Evolutionary conservation across 257 asterid genomes (phyloP), one percentile per base, ranked within the genome.

Genomic region (Echites panduratus): DNA sequence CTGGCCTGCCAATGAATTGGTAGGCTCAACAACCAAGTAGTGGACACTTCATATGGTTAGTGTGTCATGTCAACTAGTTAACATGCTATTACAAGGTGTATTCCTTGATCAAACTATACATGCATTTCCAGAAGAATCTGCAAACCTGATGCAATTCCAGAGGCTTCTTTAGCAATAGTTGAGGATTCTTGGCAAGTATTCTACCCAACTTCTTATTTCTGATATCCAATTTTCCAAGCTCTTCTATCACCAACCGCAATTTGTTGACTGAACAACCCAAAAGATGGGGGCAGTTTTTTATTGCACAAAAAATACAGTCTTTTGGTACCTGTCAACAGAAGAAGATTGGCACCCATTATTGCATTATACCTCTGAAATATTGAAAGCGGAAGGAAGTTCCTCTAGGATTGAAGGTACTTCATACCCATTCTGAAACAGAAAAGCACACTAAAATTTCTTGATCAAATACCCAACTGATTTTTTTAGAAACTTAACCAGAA

Each of bases 101-200:
- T 66, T 19, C 7, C 70, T 41, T 45, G 43, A 66, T 40, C 7
- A 41, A 3, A 66, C 20, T n/a, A 44, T 57, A 7, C 20, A 66
- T 43, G 49, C 17, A 53, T 20, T 61, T 73, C 32, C 52, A 35
- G 11, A 14, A 73, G 26, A 72, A 43, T 40, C 52, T 17, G 78
- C 87, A 76, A 80, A 93, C 98, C 98, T 87, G 89, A 72, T 50
- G 65, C 79, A 94, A 84, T 72, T 94, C 97, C 80, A 80, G 89
- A 82, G 96, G 96, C 83, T 82, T 87, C 81, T 86, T 89, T 54
- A 87, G 87, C 72, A 94, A 85, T 41, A 94, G 85, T 73, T 90
- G 97, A 17, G 99, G 99, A 75, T 97, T 91, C 77, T 82, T 84
- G 45, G 90, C 88, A 72, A 94, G 82, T 76, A 94, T 85, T 69